phyloP scores from a whole-genome alignment of 257 asterid species.

The Scutellaria galericulata region DNA sequence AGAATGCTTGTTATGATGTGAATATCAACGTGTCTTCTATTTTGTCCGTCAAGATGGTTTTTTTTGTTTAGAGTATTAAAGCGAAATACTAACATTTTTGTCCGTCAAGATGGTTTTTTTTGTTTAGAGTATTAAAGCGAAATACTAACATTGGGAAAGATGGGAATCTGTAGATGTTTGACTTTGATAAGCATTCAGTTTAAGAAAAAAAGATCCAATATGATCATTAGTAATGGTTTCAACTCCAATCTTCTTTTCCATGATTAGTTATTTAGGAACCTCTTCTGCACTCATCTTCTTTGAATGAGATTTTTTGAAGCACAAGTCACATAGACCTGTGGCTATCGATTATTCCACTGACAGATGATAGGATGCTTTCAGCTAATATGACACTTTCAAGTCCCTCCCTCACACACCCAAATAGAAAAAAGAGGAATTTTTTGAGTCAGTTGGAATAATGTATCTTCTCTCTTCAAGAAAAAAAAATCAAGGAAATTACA shows the following conservation, averaged over 20 bases:
- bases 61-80: constrained; percentile 18
- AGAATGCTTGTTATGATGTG: constrained; percentile 31
- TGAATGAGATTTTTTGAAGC: constrained; percentile 5
- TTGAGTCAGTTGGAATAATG: background rate
- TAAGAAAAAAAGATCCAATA: background rate
- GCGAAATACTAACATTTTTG: constrained; percentile 6
- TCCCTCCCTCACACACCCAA: background rate
- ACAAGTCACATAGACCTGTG: constrained; percentile 4
- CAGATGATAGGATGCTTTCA: constrained; percentile 1
- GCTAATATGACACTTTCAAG: constrained; percentile 3
- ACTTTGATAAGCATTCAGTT: constrained; percentile 8
- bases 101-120: background rate
- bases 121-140: constrained; percentile 16
- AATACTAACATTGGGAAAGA: background rate
- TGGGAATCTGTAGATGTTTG: constrained; percentile 10
- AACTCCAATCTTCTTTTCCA: background rate
- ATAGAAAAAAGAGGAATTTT: background rate
- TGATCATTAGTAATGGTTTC: background rate
- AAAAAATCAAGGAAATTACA: background rate
- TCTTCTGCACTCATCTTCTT: constrained; percentile 22
- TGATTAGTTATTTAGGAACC: constrained; percentile 14
- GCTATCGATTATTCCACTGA: constrained; percentile 5
- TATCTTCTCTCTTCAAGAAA: background rate
- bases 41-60: background rate
- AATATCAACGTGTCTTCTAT: background rate